Evolutionary conservation across 2,329 filamentous ascomycete genomes (phyloP).

Genomic region (Pseudogymnoascus sp.): DNA sequence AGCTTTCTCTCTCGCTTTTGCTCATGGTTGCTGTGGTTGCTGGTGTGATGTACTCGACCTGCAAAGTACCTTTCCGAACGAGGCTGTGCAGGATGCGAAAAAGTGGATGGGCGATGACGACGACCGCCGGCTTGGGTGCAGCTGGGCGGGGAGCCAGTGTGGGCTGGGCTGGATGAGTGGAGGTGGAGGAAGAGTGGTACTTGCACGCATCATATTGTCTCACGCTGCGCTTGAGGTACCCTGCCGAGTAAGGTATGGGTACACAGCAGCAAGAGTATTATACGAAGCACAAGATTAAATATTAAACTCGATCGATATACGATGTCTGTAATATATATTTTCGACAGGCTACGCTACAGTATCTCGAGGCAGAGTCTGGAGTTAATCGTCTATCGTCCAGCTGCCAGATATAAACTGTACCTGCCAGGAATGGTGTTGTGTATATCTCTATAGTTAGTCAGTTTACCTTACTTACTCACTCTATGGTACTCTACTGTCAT

Average conservation of each 20-base stretch:
- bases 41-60: not conserved
- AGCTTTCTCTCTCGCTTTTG: not conserved
- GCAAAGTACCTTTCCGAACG: not conserved
- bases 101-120: slow-evolving; percentile 3
- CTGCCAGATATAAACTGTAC: too few relatives aligned
- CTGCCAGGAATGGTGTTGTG: too few relatives aligned
- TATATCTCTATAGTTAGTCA: not conserved
- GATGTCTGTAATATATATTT: not conserved
- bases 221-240: not conserved
- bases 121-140: not conserved
- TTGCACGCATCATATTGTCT: slow-evolving; percentile 3
- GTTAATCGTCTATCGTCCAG: too few relatives aligned
- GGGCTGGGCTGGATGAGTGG: too few relatives aligned
- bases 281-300: not conserved
- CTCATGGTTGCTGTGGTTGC: not conserved
- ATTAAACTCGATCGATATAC: not conserved
- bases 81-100: not conserved
- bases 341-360: too few relatives aligned
- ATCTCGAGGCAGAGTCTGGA: too few relatives aligned
- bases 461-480: not conserved
- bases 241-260: not conserved
- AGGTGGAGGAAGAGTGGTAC: not conserved
- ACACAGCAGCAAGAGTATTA: not conserved
- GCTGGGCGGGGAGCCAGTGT: slow-evolving; percentile 1
- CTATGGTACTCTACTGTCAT: too few relatives aligned